phyloP scores from a whole-genome alignment of 768 basidiomycete species.

The Crassisporium funariophilum region DNA sequence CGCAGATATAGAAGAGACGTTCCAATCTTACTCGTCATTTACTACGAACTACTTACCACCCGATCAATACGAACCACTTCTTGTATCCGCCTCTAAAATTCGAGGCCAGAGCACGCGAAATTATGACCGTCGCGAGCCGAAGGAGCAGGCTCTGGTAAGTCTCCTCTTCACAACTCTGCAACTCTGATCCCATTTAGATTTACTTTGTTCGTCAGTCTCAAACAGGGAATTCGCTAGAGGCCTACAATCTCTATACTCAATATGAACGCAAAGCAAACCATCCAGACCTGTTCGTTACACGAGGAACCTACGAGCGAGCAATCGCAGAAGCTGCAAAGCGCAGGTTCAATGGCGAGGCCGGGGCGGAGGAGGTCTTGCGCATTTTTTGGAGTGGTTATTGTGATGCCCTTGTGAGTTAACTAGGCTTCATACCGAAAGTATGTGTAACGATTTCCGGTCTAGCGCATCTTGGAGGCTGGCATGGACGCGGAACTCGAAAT shows the following conservation, averaged over 20 bases:
- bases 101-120: conserved; percentile 61
- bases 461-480: conserved; percentile 52
- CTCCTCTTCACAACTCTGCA: neutral
- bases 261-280: conserved; percentile 62
- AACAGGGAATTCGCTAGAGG: conserved; percentile 51
- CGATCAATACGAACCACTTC: conserved; percentile 73
- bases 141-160: conserved; percentile 64
- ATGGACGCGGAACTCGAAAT: conserved; percentile 42
- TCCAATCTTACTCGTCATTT: conserved; percentile 86
- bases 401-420: conserved; percentile 61
- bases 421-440: neutral
- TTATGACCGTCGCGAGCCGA: conserved; percentile 62
- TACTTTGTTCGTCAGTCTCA: conserved; percentile 28
- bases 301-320: conserved; percentile 69
- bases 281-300: conserved; percentile 59
- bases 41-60: conserved; percentile 77
- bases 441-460: neutral
- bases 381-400: conserved; percentile 76
- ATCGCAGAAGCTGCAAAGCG: conserved; percentile 70
- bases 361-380: conserved; percentile 59
- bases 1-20: conserved; percentile 77
- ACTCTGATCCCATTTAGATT: neutral
- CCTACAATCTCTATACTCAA: conserved; percentile 63
- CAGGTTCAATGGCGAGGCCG: conserved; percentile 53
- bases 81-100: conserved; percentile 78